Base-by-base conservation (phyloP, 257 asterid genomes). In the Solanum rostratum region DNA sequence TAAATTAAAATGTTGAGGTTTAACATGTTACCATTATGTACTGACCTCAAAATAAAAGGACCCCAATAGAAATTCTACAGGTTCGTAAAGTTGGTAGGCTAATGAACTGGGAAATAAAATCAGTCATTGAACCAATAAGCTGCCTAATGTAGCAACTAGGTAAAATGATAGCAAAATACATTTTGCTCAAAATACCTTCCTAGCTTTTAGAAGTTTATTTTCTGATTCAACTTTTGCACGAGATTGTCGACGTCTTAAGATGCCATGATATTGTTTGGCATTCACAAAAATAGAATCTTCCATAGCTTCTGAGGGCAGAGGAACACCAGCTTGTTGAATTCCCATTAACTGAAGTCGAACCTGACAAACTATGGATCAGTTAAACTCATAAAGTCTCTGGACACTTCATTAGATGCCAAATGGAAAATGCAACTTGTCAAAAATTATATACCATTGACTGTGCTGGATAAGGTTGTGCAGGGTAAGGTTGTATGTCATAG, bases 211-310 rank as follows among this genome's bases (percentile, higher is more conserved):
- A 86, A 93, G 92, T 89, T 93, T 96, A 84, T 86, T 92, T 88
- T 92, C 97, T 0, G 92, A 91, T 88, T 94, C 99, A 43, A 97
- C 98, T 90, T 93, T 96, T 14, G 98, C 99, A 53, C 98, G 97
- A 87, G 97, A 93, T 84, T 94, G 97, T 43, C 98, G 91, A 19
- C 99, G 97, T 30, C 99, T 87, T 87, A 96, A 70, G 88, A 96
- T 94, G 85, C 97, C 98, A 84, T 96, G 99, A 88, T 92, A 96
- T 87, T 96, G 97, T 84, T 96, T 96, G 79, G 97, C 98, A 87
- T 96, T 96, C 60, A 94, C 97, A 88, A 93, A 94, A 81, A 96
- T 98, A 79, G 97, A 98, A 85, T 96, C 98, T 89, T 94, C 98
- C 68, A 90, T 92, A 80, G 96, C 89, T 79, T 94, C 97, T 15